Conservation (phyloP, 208 protist species). For the Leishmania major region DNA sequence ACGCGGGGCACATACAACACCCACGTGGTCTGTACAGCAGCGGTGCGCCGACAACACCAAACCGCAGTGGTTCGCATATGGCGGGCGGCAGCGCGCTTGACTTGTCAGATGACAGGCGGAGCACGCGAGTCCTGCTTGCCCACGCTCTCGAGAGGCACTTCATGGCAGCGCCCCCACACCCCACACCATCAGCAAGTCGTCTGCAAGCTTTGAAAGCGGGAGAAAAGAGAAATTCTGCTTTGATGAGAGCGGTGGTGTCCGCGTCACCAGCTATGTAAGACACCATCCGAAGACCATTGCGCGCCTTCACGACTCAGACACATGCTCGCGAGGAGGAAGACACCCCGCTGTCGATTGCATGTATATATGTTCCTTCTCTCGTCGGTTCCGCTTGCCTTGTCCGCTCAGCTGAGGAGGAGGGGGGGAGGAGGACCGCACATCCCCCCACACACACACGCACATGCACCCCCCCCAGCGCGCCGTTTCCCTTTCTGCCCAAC, state of each 20-base stretch:
- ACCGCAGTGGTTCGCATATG: neutral
- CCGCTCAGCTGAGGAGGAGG: neutral
- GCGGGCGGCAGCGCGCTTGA: neutral
- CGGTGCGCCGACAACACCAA: neutral
- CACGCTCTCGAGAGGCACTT: neutral
- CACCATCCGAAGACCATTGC: neutral
- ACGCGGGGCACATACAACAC: neutral
- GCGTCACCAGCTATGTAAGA: neutral
- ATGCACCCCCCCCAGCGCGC: neutral
- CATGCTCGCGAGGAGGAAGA: neutral
- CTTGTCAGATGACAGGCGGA: neutral
- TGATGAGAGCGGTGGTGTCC: neutral
- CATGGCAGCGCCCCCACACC: neutral
- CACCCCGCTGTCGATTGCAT: too few species aligned
- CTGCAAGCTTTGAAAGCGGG: neutral
- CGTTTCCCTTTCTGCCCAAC: neutral
- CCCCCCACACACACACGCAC: too few species aligned
- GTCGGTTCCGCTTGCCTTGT: neutral
- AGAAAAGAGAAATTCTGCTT: slow-evolving; percentile 6
- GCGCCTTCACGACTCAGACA: neutral
- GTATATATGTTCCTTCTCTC: neutral
- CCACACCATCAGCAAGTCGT: neutral
- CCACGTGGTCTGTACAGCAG: neutral
- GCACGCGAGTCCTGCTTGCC: neutral
- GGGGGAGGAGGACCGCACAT: neutral